Conservation (phyloP, 768 basidiomycete species). For the Xerocomus spinulosus region DNA sequence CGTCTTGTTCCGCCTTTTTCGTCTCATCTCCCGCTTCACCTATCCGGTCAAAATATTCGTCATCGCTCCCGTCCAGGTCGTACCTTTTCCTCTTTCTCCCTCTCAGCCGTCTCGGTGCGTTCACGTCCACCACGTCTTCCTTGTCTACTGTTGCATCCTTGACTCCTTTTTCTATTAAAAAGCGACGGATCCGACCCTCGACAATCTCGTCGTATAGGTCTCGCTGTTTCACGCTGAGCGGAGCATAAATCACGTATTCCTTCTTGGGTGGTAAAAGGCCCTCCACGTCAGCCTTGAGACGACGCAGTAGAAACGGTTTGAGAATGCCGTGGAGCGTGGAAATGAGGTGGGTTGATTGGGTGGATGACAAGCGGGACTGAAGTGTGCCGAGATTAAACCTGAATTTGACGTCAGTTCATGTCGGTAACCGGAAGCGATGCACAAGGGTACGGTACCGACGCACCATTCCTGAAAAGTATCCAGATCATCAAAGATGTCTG, state of each 20-base stretch:
- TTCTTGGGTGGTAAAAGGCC: slow-evolving; percentile 82
- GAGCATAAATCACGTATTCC: slow-evolving; percentile 92
- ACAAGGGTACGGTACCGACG: slow-evolving; percentile 9
- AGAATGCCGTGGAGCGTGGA: slow-evolving; percentile 83
- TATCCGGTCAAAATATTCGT: slow-evolving; percentile 62
- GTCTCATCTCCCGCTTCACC: slow-evolving; percentile 42
- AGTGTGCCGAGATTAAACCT: slow-evolving; percentile 74
- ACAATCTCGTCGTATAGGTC: slow-evolving; percentile 80
- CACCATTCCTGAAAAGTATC: slow-evolving; percentile 89
- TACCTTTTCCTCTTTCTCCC: slow-evolving; percentile 42
- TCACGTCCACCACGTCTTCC: slow-evolving; percentile 27
- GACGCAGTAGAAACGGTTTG: slow-evolving; percentile 90
- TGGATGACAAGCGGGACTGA: slow-evolving; percentile 49
- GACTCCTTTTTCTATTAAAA: slow-evolving; percentile 41
- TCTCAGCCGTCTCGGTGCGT: slow-evolving; percentile 34
- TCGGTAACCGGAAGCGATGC: background rate
- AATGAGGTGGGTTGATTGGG: slow-evolving; percentile 64
- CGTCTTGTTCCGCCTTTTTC: slow-evolving; percentile 40
- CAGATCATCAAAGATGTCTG: slow-evolving; percentile 87
- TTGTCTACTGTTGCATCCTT: slow-evolving; percentile 18
- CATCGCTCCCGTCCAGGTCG: slow-evolving; percentile 51
- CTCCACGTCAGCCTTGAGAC: slow-evolving; percentile 87
- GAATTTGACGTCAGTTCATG: slow-evolving; percentile 4
- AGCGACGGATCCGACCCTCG: slow-evolving; percentile 62
- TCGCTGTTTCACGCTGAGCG: slow-evolving; percentile 77